These are phyloP conservation scores for Cercospora citrullina DNA, from an alignment of 2,329 filamentous ascomycete species.

Conservation along the genomic window DNA sequence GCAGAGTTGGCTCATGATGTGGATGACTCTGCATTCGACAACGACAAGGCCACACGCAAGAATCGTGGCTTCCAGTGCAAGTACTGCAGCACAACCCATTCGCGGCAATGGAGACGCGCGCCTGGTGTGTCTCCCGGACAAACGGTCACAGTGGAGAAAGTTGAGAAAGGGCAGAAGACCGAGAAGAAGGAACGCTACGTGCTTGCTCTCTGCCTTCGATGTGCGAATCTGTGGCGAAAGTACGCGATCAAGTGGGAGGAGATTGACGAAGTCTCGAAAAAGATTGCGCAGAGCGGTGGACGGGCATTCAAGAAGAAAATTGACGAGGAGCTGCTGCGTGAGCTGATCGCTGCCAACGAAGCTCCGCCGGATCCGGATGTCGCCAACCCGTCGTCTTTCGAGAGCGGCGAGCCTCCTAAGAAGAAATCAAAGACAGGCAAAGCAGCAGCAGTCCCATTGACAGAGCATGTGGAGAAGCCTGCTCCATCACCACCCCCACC, in stretches of 20 bases:
- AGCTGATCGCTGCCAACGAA: constrained; percentile 66
- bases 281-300: constrained; percentile 77
- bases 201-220: constrained; percentile 83
- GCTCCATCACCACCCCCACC: constrained; percentile 53
- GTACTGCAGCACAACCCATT: constrained; percentile 78
- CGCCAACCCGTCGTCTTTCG: constrained; percentile 29
- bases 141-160: constrained; percentile 64
- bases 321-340: constrained; percentile 87
- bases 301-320: constrained; percentile 84
- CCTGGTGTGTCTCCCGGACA: constrained; percentile 73
- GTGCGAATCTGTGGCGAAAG: constrained; percentile 89
- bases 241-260: constrained; percentile 97
- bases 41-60: constrained; percentile 73
- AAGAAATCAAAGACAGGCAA: constrained; percentile 59
- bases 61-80: constrained; percentile 91
- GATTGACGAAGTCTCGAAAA: constrained; percentile 85
- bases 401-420: constrained; percentile 54
- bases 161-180: constrained; percentile 65
- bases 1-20: constrained; percentile 90
- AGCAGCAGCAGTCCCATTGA: constrained; percentile 45
- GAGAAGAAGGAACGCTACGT: constrained; percentile 76
- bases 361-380: constrained; percentile 31
- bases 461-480: constrained; percentile 57
- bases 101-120: constrained; percentile 87
- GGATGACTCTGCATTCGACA: constrained; percentile 95